Percentiles rank a stretch among this genome's conserved stretches.
Evolutionary conservation across 192 early-diverging fungal genomes (phyloP).

Genomic region (Rhizophlyctis rosea): DNA sequence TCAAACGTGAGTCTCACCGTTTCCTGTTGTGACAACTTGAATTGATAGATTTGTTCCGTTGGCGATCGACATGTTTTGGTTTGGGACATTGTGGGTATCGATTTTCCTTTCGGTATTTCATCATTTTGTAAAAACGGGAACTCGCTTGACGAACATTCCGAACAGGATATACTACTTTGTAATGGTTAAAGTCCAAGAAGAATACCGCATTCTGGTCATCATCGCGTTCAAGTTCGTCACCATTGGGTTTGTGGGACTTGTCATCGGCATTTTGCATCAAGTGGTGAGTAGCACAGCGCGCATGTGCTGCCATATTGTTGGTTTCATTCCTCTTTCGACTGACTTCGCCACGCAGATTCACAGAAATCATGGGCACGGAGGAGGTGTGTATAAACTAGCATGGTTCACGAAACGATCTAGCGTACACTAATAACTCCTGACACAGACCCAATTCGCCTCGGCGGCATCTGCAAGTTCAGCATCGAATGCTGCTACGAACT

Average conservation of each 20-base stretch:
- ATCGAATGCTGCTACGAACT: conserved; percentile 8
- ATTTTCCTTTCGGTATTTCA: background rate
- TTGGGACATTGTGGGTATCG: background rate
- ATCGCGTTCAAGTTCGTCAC: conserved; percentile 7
- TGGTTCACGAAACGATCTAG: too few relatives aligned
- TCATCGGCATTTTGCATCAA: conserved; percentile 2
- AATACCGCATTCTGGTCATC: conserved; percentile 9
- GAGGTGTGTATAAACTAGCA: too few relatives aligned
- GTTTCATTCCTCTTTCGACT: too few relatives aligned
- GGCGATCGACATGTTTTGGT: background rate
- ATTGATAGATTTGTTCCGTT: background rate
- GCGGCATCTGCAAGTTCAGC: background rate
- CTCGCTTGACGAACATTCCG: background rate
- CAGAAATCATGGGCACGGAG: background rate
- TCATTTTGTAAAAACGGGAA: too few relatives aligned
- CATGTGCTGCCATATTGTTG: too few relatives aligned
- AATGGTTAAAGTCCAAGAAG: background rate
- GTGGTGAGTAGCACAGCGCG: background rate
- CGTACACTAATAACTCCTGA: too few relatives aligned
- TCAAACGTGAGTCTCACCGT: background rate
- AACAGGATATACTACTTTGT: conserved; percentile 5
- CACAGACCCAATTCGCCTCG: background rate
- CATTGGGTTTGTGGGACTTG: background rate
- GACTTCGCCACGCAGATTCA: background rate
- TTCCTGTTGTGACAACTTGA: background rate